Evolutionary conservation across 768 basidiomycete genomes (phyloP), one percentile per base, ranked within the genome.

Genomic region (Boletus vermiculosoides): DNA sequence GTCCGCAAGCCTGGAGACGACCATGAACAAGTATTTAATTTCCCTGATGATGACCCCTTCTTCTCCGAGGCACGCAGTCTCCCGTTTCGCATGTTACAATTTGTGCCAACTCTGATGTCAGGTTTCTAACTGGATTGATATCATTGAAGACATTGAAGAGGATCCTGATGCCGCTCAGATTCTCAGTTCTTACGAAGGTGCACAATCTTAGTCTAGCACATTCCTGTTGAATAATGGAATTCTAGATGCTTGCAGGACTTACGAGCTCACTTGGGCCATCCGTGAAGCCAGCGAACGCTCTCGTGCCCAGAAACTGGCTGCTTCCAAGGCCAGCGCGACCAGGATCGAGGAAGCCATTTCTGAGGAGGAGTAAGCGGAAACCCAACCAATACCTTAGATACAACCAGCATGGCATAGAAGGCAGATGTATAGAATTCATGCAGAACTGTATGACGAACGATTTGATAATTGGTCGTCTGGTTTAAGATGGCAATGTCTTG

Each of bases 261-360:
- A 96, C 63, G 86, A 95, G 71, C 79, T 96, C 58, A 95, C 93
- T 23, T 96, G 94, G 94, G 92, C 93, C 30, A 95, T 96, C 70
- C 87, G 93, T 47, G 78, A 83, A 60, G 87, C 91, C 33, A 84
- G 83, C 62, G 90, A 93, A 68, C 80, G 78, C 49, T 84, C 84
- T 58, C 83, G 84, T 33, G 77, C 71, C 15, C 74, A 72, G 23
- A 83, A 72, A 59, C 63, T 78, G 42, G 75, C 76, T 60, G 71
- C 74, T 16, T 69, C 71, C 56, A 68, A 59, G 48, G 65, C 71
- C 34, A 65, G 72, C 48, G 65, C 65, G 6, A 59, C 71, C 44
- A 42, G 45, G 39, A 62, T 71, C 25, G 58, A 67, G 45, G 72
- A 62, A 28, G 45, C 66, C 41, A 67, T 70, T 46, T 31, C 59